Conservation (phyloP, 2,329 filamentous ascomycete genomes). For the Helotiales sp. region DNA sequence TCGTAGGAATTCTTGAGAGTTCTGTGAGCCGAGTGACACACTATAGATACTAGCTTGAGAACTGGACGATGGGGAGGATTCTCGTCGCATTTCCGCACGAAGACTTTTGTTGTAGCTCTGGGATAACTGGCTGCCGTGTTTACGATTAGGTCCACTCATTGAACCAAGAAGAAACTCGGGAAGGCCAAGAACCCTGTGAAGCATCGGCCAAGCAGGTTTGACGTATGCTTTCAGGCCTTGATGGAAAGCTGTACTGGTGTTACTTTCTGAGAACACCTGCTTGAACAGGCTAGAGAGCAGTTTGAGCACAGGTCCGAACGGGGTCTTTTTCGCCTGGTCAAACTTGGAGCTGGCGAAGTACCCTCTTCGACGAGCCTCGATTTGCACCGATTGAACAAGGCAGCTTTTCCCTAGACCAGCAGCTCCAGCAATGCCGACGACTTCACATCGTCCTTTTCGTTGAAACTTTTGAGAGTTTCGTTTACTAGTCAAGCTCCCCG, state of each 20-base stretch:
- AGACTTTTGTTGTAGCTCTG: slow-evolving; percentile 41
- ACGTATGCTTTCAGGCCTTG: slow-evolving; percentile 65
- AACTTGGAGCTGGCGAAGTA: slow-evolving; percentile 72
- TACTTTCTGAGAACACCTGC: slow-evolving; percentile 69
- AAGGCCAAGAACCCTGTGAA: slow-evolving; percentile 64
- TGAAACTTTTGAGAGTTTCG: slow-evolving; percentile 56
- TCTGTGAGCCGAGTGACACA: slow-evolving; percentile 50
- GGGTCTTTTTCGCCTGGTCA: slow-evolving; percentile 62
- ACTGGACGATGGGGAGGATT: slow-evolving; percentile 40
- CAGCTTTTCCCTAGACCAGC: slow-evolving; percentile 70
- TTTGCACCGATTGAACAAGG: slow-evolving; percentile 65
- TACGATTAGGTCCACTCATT: slow-evolving; percentile 13
- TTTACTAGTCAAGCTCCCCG: slow-evolving; percentile 37
- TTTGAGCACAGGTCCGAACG: slow-evolving; percentile 67
- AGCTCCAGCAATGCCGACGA: slow-evolving; percentile 64
- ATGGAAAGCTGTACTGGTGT: slow-evolving; percentile 68
- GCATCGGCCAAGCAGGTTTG: slow-evolving; percentile 66
- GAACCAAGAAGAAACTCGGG: slow-evolving; percentile 71
- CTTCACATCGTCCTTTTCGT: slow-evolving; percentile 66
- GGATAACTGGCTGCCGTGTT: slow-evolving; percentile 30
- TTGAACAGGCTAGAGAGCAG: slow-evolving; percentile 70
- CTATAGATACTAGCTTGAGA: slow-evolving; percentile 36
- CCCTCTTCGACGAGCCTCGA: slow-evolving; percentile 63
- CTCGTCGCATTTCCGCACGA: slow-evolving; percentile 36
- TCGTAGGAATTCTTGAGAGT: slow-evolving; percentile 64